Conservation (phyloP, 331 rosid species). For the Prunus yedoensis region DNA sequence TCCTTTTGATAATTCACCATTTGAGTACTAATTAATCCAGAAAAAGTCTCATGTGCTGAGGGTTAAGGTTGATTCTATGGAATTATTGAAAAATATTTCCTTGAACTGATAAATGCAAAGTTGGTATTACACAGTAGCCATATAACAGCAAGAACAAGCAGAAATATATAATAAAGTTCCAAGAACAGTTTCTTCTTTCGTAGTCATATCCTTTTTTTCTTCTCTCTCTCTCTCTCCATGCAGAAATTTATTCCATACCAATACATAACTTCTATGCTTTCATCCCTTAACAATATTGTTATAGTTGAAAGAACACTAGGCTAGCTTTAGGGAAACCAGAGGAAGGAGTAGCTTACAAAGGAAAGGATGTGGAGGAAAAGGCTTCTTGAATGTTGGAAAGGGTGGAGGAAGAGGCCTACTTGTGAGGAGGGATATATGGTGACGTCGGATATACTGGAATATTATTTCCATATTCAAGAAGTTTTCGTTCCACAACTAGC, state of each 20-base stretch:
- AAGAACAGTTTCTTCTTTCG: background rate
- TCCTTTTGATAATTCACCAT: too few species aligned
- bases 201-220: too few species aligned
- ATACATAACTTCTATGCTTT: background rate
- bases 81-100: too few species aligned
- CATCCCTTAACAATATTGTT: background rate
- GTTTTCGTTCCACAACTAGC: background rate
- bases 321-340: conserved; percentile 4
- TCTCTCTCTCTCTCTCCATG: background rate
- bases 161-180: background rate
- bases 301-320: background rate
- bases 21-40: too few species aligned
- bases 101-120: background rate
- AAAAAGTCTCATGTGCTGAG: too few species aligned
- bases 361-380: background rate
- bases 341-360: background rate
- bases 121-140: background rate
- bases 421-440: too few species aligned
- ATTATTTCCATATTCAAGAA: background rate
- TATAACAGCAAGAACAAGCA: background rate
- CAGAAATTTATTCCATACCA: background rate
- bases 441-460: background rate
- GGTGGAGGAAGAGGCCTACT: too few species aligned
- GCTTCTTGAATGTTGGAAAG: background rate
- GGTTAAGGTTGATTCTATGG: too few species aligned